A percentile compares a stretch with the other conserved stretches of the same genome.
Conservation (phyloP, 768 basidiomycete genomes). For the Sarcodon aspratus region DNA sequence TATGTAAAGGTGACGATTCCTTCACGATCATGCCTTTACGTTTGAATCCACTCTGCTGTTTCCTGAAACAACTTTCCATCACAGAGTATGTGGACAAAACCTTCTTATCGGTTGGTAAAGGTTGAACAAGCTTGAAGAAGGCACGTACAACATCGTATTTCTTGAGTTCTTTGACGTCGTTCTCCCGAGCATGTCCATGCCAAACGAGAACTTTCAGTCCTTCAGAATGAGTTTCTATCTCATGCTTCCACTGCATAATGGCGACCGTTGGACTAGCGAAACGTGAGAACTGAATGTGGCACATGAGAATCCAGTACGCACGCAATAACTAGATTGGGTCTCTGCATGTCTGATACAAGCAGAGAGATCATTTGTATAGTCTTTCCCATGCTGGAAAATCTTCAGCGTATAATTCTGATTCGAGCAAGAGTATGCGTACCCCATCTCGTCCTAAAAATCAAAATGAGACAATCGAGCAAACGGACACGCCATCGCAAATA, state of each 20-base stretch:
- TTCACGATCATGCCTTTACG: slow-evolving; percentile 75
- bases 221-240: slow-evolving; percentile 78
- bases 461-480: slow-evolving; percentile 3
- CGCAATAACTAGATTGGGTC: slow-evolving; percentile 91
- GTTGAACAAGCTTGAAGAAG: not conserved
- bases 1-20: slow-evolving; percentile 80
- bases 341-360: slow-evolving; percentile 62
- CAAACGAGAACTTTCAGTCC: slow-evolving; percentile 83
- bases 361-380: slow-evolving; percentile 96
- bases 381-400: slow-evolving; percentile 63
- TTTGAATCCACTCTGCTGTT: slow-evolving; percentile 89
- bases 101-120: slow-evolving; percentile 19
- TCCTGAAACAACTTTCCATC: slow-evolving; percentile 84
- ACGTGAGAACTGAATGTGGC: not conserved
- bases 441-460: slow-evolving; percentile 74
- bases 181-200: slow-evolving; percentile 75
- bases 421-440: slow-evolving; percentile 32
- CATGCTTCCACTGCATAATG: slow-evolving; percentile 83
- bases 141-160: slow-evolving; percentile 77
- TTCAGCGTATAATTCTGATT: slow-evolving; percentile 5
- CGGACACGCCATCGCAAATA: not conserved
- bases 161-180: slow-evolving; percentile 53
- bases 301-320: slow-evolving; percentile 23
- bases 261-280: slow-evolving; percentile 34
- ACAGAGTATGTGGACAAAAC: slow-evolving; percentile 84